These are phyloP conservation scores for Waltergamsia citrina DNA, from an alignment of 2,329 filamentous ascomycete genomes.

Conservation along the genomic window DNA sequence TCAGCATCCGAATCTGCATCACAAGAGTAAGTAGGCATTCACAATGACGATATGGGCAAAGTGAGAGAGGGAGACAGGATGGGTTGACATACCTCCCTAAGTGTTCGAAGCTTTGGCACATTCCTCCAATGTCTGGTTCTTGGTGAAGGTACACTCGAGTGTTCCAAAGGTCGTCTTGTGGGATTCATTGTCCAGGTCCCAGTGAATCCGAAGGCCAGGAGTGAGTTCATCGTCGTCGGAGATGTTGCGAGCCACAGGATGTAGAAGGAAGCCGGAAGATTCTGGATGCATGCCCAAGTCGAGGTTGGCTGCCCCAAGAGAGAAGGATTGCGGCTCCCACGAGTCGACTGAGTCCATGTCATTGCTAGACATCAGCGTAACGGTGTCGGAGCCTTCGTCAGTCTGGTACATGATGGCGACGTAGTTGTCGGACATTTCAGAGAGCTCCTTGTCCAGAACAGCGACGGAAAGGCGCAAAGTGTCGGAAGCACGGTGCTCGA, in stretches of 20 bases:
- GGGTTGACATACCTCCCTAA: background rate
- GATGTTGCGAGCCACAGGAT: background rate
- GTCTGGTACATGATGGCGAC: slow-evolving; percentile 2
- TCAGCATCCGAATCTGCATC: slow-evolving; percentile 1
- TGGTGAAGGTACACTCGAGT: slow-evolving; percentile 1
- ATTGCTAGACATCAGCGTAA: background rate
- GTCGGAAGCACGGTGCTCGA: background rate
- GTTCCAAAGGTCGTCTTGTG: background rate
- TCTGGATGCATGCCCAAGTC: background rate
- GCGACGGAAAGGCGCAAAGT: slow-evolving; percentile 1
- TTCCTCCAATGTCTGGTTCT: background rate
- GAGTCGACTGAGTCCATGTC: background rate
- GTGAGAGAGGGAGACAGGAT: no score
- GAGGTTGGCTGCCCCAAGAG: background rate
- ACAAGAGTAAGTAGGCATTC: background rate
- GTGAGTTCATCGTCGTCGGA: background rate
- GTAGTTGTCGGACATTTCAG: background rate
- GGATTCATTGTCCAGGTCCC: background rate
- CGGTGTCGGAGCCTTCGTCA: background rate
- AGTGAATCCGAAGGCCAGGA: slow-evolving; percentile 1
- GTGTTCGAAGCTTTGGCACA: background rate
- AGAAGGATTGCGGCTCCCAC: slow-evolving; percentile 1
- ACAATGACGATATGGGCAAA: background rate
- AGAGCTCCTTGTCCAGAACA: background rate
- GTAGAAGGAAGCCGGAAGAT: background rate